Evolutionary conservation across 2,329 filamentous ascomycete genomes (phyloP).

Genomic region (Monosporascus sp.): DNA sequence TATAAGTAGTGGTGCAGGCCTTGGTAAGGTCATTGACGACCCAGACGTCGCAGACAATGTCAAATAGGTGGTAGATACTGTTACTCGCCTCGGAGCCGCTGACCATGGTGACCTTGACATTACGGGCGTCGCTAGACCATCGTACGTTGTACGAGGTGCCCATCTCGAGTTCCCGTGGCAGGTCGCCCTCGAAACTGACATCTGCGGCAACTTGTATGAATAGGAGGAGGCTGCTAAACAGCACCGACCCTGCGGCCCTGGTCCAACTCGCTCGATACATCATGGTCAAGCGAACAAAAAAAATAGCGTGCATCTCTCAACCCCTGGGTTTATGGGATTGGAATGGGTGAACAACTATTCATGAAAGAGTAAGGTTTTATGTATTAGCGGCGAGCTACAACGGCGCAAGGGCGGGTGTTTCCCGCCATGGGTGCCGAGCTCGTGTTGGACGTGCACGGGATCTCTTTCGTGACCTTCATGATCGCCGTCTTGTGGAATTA

Average conservation of each 20-base stretch:
- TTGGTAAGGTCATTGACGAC: neutral
- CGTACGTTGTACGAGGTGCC: neutral
- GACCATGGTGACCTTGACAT: neutral
- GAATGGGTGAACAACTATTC: too few relatives aligned
- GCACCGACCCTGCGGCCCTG: neutral
- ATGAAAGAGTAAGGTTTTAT: too few relatives aligned
- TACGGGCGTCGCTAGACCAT: neutral
- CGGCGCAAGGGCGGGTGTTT: too few relatives aligned
- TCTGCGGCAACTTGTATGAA: neutral
- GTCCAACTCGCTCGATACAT: neutral
- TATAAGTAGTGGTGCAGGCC: neutral
- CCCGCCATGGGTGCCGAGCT: too few relatives aligned
- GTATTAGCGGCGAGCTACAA: too few relatives aligned
- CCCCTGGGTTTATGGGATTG: too few relatives aligned
- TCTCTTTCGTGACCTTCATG: too few relatives aligned
- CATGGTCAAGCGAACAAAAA: too few relatives aligned
- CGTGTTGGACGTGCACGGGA: too few relatives aligned
- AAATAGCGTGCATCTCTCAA: too few relatives aligned
- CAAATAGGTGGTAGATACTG: constrained; percentile 13
- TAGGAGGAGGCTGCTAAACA: neutral
- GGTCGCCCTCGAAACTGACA: constrained; percentile 1
- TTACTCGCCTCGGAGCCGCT: neutral
- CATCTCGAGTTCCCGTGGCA: neutral
- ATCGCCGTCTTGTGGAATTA: too few relatives aligned
- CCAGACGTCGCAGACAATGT: constrained; percentile 11